A percentile compares a stretch with the other conserved stretches of the same genome.
Conservation (phyloP, 2,329 filamentous ascomycete species). For the Diplodia sapinea region DNA sequence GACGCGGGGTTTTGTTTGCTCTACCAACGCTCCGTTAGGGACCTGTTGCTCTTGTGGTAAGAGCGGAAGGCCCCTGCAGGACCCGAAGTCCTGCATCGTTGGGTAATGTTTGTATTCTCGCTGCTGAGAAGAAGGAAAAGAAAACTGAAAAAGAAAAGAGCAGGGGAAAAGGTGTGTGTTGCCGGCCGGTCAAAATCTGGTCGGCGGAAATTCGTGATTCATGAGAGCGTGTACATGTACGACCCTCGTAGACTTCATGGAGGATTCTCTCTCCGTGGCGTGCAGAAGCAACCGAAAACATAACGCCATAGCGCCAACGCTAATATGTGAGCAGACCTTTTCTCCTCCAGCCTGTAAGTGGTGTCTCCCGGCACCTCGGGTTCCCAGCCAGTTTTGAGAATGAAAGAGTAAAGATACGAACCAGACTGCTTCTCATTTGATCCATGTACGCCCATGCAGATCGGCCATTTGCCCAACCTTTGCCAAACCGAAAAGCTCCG, state of each 20-base stretch:
- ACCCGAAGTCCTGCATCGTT: slow-evolving; percentile 53
- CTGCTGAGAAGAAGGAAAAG: not conserved
- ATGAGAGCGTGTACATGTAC: slow-evolving; percentile 11
- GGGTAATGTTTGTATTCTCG: slow-evolving; percentile 37
- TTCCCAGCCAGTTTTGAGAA: not conserved
- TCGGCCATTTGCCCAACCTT: slow-evolving; percentile 4
- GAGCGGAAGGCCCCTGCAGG: slow-evolving; percentile 49
- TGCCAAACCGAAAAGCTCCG: slow-evolving; percentile 3
- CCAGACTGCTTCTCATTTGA: slow-evolving; percentile 5
- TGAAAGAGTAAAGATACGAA: slow-evolving; percentile 16
- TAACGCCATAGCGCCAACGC: slow-evolving; percentile 29
- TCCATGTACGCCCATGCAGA: slow-evolving; percentile 6
- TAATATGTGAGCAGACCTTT: slow-evolving; percentile 15
- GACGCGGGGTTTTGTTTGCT: slow-evolving; percentile 39
- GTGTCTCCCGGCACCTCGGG: not conserved
- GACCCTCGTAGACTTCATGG: not conserved
- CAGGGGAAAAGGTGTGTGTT: not conserved
- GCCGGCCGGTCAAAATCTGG: slow-evolving; percentile 19
- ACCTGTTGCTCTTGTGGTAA: slow-evolving; percentile 41
- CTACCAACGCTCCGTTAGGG: slow-evolving; percentile 57
- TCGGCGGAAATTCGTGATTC: not conserved
- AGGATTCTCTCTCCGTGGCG: not conserved
- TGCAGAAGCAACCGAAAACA: slow-evolving; percentile 12
- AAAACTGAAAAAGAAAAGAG: not conserved
- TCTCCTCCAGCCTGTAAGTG: not conserved